phyloP scores from a whole-genome alignment of 768 basidiomycete genomes.

The Suillus lakei region DNA sequence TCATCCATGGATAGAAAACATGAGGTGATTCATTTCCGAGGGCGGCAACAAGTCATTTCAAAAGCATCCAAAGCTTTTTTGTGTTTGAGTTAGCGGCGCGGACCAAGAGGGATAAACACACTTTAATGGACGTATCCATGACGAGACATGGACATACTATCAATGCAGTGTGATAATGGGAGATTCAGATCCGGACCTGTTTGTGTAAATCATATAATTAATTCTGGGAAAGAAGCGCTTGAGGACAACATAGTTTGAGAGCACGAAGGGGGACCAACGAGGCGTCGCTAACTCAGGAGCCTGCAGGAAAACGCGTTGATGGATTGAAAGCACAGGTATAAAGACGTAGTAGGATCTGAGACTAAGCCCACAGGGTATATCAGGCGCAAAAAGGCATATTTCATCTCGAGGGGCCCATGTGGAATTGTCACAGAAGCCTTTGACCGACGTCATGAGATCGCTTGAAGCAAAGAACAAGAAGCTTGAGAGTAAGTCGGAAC shows the following conservation, averaged over 20 bases:
- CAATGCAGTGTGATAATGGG: slow-evolving; percentile 15
- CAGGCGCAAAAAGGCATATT: slow-evolving; percentile 8
- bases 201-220: slow-evolving; percentile 17
- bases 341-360: slow-evolving; percentile 8
- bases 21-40: slow-evolving; percentile 41
- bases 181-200: slow-evolving; percentile 9
- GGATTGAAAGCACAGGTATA: slow-evolving; percentile 18
- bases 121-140: slow-evolving; percentile 23
- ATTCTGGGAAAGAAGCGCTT: slow-evolving; percentile 12
- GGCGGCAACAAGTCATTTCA: slow-evolving; percentile 18
- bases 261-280: slow-evolving; percentile 20
- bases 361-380: slow-evolving; percentile 5
- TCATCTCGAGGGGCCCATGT: slow-evolving; percentile 8
- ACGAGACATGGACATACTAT: slow-evolving; percentile 13
- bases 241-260: slow-evolving; percentile 19
- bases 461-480: slow-evolving; percentile 5
- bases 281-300: slow-evolving; percentile 14
- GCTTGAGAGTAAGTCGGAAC: background rate
- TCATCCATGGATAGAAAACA: slow-evolving; percentile 29
- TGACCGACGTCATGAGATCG: slow-evolving; percentile 5
- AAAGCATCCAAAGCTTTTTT: slow-evolving; percentile 1
- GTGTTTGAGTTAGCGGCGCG: background rate
- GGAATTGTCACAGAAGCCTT: background rate
- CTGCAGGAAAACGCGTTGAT: slow-evolving; percentile 11
- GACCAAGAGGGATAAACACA: background rate